Base-by-base conservation (phyloP, 768 basidiomycete genomes). In the Lentinus brumalis region DNA sequence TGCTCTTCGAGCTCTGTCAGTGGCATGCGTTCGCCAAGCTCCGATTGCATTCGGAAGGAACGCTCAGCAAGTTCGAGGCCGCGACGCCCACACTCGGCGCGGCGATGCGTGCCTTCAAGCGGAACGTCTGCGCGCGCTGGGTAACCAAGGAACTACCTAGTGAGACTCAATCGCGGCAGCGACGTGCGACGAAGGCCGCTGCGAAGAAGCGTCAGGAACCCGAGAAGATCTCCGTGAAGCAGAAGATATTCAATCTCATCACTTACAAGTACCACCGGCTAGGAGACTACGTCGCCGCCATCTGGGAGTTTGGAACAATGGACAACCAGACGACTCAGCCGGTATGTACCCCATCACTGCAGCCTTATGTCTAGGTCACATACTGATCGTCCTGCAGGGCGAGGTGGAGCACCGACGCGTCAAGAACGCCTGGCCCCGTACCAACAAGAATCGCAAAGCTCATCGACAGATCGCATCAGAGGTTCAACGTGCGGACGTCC, bases 1-100 rank as follows among this genome's bases (percentile, higher is more conserved):
- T 79, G 0, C 60, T 81, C 2, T 81, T 74, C 62, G 32, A 46
- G 3, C 51, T 74, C 1, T 70, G 68, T 0, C 57, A 64, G 9
- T 78, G 77, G 78, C 79, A 79, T 63, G 71, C 68, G 0, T 62
- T 73, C 10, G 77, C 75, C 2, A 80, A 80, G 59, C 67, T 80
- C 0, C 71, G 73, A 7, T 50, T 79, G 59, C 79, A 80, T 56
- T 76, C 75, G 0, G 74, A 77, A 5, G 21, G 57, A 1, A 74
- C 77, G 6, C 60, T 81, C 0, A 21, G 32, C 0, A 26, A 67
- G 15, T 62, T 78, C 4, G 64, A 72, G 12, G 8, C 8, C 0
- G 54, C 61, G 0, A 78, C 76, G 10, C 47, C n/a, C 0, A 56
- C 64, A 1, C 61, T 81, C 10, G 76, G 79, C 0, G 30, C 60